Base-by-base conservation (phyloP, 306 rosid genomes). In the Bauhinia variegata region DNA sequence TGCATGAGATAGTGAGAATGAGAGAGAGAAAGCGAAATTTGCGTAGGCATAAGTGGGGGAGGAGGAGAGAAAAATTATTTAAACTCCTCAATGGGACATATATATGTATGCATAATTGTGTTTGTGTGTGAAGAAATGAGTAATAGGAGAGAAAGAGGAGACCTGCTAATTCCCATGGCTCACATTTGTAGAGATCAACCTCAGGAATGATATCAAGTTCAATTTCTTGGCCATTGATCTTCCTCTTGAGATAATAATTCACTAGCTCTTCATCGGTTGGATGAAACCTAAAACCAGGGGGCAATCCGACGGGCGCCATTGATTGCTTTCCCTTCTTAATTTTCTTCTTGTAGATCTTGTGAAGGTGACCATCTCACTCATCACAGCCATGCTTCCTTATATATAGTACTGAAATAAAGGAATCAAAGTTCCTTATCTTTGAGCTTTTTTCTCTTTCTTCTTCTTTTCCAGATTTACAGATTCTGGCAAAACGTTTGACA, bases 131-230 rank as follows among this genome's bases (percentile, higher is more conserved):
- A 57, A 59, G 11, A 7, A 30, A 23, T 46, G 39, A 50, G 28
- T 23, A n/a, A n/a, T n/a, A 63, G 58, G 23, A 67, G 52, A 14
- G 54, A 33, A 62, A 8, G 68, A 51, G 49, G 6, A 56, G 13
- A 91, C 97, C 98, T 84, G 99, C 90, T 75, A 93, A 81, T 49
- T 93, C 99, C 99, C 99, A 93, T 2, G 99, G 99, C 75, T 93
- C 99, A 71, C 99, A 93, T 90, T 93, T 90, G 91, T 93, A 93
- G 82, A 93, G 97, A 88, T 93, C 99, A 70, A 93, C 91, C 71
- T 93, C 97, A 50, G 99, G 99, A 69, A 93, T 90, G 77, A 93
- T 93, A 63, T 93, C 99, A 62, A 93, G 97, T 76, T 93, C 99
- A 60, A 93, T 93, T 79, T 90, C 95, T 80, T 83, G 96, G 79